Base-by-base conservation (phyloP, 2,329 filamentous ascomycete species). In the Fusarium cicatricum region DNA sequence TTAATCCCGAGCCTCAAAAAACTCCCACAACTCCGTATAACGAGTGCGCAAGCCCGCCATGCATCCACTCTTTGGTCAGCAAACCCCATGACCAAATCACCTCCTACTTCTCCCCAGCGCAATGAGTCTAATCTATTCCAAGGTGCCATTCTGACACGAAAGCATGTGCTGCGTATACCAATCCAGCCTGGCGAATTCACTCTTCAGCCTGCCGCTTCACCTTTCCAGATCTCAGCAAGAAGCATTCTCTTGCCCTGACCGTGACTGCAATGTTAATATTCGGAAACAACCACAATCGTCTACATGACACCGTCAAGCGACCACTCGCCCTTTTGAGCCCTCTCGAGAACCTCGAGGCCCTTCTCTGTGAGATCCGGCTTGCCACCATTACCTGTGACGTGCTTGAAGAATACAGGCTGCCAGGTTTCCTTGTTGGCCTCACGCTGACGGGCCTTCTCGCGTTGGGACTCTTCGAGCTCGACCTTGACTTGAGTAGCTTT, bases 381-480 rank as follows among this genome's bases (percentile, higher is more conserved):
- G 51, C 83, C 83, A 42, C 78, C 80, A 55, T 84, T 85, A 65
- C 82, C 82, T 10, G 78, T 80, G 48, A 78, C 75, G 68, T 85
- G 81, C 65, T 79, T 87, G 76, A 99, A 99, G 77, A 96, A 99
- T 37, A 92, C 82, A n/a, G 95, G 95, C 64, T 88, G 81, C 87
- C 91, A 99, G 29, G 85, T 83, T 54, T 85, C 82, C 11, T 87
- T 85, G 12, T 82, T 83, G 38, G 82, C 82, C 71, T 94, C 90
- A 37, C 95, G 83, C 71, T 94, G 87, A 19, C 91, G 87, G 1
- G 91, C 93, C 77, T 91, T 94, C 68, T 90, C 85, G 28, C 95
- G 84, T 77, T 99, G 95, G 37, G 83, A 82, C 74, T 99, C 95
- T 75, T 99, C 95, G 11, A 99, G 85, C 68, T 96, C 92, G 56